Base-by-base conservation (phyloP, 768 basidiomycete species). In the Tulasnella sp. region DNA sequence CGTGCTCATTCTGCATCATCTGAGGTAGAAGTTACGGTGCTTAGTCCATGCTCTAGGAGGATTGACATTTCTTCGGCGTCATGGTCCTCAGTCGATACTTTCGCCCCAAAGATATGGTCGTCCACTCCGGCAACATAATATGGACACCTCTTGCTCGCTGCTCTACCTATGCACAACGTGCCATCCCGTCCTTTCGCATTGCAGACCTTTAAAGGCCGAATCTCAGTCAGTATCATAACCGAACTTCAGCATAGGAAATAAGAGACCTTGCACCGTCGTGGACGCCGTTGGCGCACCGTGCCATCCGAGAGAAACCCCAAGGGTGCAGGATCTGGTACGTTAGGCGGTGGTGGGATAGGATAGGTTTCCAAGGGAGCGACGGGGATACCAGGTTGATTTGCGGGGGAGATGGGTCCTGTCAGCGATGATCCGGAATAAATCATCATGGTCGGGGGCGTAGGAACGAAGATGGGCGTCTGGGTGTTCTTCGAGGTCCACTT, bases 401-500 rank as follows among this genome's bases (percentile, higher is more conserved):
- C 43, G 34, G 10, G 45, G 41, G 42, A 56, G 27, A 9, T 27
- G 26, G 24, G 45, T 24, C 23, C 38, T 56, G 19, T 15, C 30
- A 50, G 29, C 58, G 7, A n/a, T 21, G 21, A n/a, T 21, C 47
- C 19, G n/a, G 27, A 11, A 29, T 48, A 48, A 5, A 48, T 48
- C 7, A 48, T 5, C 47, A 23, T 11, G n/a, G 27, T 11, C 47
- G 21, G 34, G 15, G 34, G 34, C 34, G 34, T 38, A 38, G 55
- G 55, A 8, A 43, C 30, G 29, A 56, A 43, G 41, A 56, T n/a
- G 5, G 55, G 42, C 11, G 44, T 56, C 27, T 56, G 55, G 8
- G 38, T 56, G 19, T 56, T 44, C 27, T 56, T 43, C 24, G 55
- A 56, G 24, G 41, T 44, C 42, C 55, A 47, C 44, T 56, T 56